Base-by-base conservation (phyloP, 371 early-diverging fungal genomes). In the Parasitella parasitica region DNA sequence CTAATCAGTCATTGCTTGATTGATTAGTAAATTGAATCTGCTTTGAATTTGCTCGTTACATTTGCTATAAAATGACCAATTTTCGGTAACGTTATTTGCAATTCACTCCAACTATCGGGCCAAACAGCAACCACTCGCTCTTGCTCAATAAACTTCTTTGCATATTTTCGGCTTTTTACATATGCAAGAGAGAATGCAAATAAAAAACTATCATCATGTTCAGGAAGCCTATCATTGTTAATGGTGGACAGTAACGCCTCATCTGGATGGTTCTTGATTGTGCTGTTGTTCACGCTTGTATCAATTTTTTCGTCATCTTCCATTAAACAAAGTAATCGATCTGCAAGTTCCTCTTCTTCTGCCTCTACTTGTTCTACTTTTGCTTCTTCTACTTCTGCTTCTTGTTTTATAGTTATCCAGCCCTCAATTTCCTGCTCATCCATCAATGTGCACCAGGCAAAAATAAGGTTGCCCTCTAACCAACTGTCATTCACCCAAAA, bases 61-160 rank as follows among this genome's bases (percentile, higher is more conserved):
- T 51, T 55, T 15, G 59, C 64, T 24, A 35, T 35, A 36, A 22
- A 58, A 6, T 38, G 34, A 1, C 43, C 38, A 15, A 35, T 3
- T 8, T 43, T 46, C 5, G 59, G 39, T 24, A 59, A 20, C 16
- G 55, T 51, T 5, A 54, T 24, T 1, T 39, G 37, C 5, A 57
- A 13, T 18, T 67, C 54, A 26, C 43, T 59, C 59, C 63, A 59
- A 22, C 24, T 24, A 13, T 48, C 49, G 15, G 63, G 64, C 69
- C 69, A 68, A 12, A 68, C 56, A 9, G 60, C 69, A 11, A 68
- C 64, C 0, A 59, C 41, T 39, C 46, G 59, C 16, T 68, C 69
- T 15, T 68, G 18, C 24, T 61, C 26, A 6, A 68, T 36, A 37
- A 68, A 68, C 30, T 30, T 28, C 3, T 51, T 46, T 46, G 39